Percentiles rank a stretch among this genome's conserved stretches.
These are phyloP conservation scores for Keqinozyma sinolaborantium DNA, from an alignment of 1,139 yeast species.

Conservation along the genomic window DNA sequence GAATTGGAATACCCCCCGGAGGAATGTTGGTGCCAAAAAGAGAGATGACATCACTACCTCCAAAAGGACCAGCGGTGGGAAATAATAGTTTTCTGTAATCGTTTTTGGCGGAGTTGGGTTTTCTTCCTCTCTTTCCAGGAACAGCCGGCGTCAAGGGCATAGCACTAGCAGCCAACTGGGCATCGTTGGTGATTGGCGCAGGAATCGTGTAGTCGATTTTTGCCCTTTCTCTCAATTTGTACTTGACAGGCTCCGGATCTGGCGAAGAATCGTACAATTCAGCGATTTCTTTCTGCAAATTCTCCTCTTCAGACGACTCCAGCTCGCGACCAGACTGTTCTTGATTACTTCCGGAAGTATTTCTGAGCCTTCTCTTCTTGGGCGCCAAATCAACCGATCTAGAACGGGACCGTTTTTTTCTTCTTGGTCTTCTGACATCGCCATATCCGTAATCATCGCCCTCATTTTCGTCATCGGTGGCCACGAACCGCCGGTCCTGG, in stretches of 20 bases:
- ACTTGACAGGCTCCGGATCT: slow-evolving; percentile 48
- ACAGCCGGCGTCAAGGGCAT: slow-evolving; percentile 10
- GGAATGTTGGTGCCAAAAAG: slow-evolving; percentile 68
- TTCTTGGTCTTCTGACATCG: slow-evolving; percentile 12
- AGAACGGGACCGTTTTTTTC: slow-evolving; percentile 23
- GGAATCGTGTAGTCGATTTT: slow-evolving; percentile 79
- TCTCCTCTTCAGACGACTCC: slow-evolving; percentile 31
- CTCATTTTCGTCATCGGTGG: slow-evolving; percentile 31
- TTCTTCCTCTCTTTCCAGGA: slow-evolving; percentile 25
- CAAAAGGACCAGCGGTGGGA: slow-evolving; percentile 98
- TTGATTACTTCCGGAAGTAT: slow-evolving; percentile 17
- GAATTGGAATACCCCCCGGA: slow-evolving; percentile 43
- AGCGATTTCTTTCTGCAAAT: slow-evolving; percentile 47
- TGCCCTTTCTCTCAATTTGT: slow-evolving; percentile 74
- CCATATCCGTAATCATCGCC: slow-evolving; percentile 27
- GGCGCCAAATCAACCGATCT: slow-evolving; percentile 19
- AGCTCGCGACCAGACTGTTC: slow-evolving; percentile 20
- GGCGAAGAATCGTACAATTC: slow-evolving; percentile 54
- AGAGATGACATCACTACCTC: slow-evolving; percentile 83
- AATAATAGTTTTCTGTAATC: slow-evolving; percentile 61
- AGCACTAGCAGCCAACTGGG: slow-evolving; percentile 19
- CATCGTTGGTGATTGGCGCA: slow-evolving; percentile 66
- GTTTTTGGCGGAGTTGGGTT: slow-evolving; percentile 30
- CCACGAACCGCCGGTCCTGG: slow-evolving; percentile 32
- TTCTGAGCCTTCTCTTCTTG: slow-evolving; percentile 10